Base-by-base conservation (phyloP, 495 filamentous ascomycete genomes). In the Halenospora varia region DNA sequence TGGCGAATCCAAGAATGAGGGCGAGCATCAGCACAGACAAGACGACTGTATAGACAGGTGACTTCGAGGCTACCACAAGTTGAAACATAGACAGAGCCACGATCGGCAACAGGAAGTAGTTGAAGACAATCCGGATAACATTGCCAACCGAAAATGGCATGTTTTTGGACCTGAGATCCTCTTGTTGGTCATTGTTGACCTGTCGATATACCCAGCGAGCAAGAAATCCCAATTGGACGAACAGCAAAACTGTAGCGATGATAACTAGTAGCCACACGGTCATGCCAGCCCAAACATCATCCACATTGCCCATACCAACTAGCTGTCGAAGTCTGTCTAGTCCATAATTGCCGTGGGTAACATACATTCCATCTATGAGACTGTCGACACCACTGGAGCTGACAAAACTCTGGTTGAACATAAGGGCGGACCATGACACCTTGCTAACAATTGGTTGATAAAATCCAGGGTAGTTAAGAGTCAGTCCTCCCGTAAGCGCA, bases 251-350 rank as follows among this genome's bases (percentile, higher is more conserved):
- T 46, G 65, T 74, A 25, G 71, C 82, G 60, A 94, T 75, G 54
- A 96, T 88, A 49, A 84, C 84, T 19, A 91, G 72, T 23, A 96
- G 75, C 86, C 89, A 97, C 22, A 94, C 74, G 61, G 88, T 87
- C 85, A 94, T 90, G 41, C 90, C 90, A 11, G 89, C 88, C 94
- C 94, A 97, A 46, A 97, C 85, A 69, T 98, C 93, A 56, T 87
- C 74, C 15, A 83, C 77, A 13, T 80, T 71, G 20, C 76, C 73
- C 80, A 97, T 86, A 11, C 95, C 94, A n/a, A 94, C 84, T 57
- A 91, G 77, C 62, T 96, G 92, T 45, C 87, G 85, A 67, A 90
- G 71, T 20, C 78, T 78, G 59, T 93, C 84, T 29, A 97, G 74
- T 13, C 94, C 94, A 66, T 93, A 92, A 2, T 48, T 82, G 20